phyloP scores from a whole-genome alignment of 805 yeast genomes.

The Metschnikowia cerradonensis region DNA sequence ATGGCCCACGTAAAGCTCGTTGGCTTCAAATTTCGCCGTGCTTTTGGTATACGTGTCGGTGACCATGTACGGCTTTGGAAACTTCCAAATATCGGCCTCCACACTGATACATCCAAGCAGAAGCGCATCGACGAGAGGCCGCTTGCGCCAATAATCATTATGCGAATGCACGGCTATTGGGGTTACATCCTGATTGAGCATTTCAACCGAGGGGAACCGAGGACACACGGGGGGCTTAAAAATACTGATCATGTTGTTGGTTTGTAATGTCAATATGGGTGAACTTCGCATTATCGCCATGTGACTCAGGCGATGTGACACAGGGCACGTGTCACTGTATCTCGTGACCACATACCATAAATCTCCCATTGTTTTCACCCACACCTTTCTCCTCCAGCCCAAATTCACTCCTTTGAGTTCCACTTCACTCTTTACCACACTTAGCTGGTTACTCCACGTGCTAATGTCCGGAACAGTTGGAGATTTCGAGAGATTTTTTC shows the following conservation, averaged over 20 bases:
- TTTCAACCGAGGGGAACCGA: slow-evolving; percentile 18
- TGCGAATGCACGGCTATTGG: slow-evolving; percentile 57
- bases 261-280: neutral
- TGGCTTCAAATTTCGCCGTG: slow-evolving; percentile 13
- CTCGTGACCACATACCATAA: too few species aligned
- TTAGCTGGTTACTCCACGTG: neutral
- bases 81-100: slow-evolving; percentile 66
- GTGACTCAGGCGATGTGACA: neutral
- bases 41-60: slow-evolving; percentile 26
- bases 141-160: slow-evolving; percentile 62
- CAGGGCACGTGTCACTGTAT: too few species aligned
- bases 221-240: slow-evolving; percentile 6
- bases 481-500: neutral
- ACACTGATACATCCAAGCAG: slow-evolving; percentile 52
- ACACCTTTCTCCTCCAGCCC: too few species aligned
- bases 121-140: slow-evolving; percentile 58
- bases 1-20: slow-evolving; percentile 60
- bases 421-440: neutral
- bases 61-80: slow-evolving; percentile 29
- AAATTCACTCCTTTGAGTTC: neutral
- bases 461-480: neutral
- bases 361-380: neutral
- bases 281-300: neutral
- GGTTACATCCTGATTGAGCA: slow-evolving; percentile 33
- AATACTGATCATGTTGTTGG: slow-evolving; percentile 11